These are phyloP conservation scores for Penicillium coffeae DNA, from an alignment of 495 filamentous ascomycete genomes.

Conservation along the genomic window DNA sequence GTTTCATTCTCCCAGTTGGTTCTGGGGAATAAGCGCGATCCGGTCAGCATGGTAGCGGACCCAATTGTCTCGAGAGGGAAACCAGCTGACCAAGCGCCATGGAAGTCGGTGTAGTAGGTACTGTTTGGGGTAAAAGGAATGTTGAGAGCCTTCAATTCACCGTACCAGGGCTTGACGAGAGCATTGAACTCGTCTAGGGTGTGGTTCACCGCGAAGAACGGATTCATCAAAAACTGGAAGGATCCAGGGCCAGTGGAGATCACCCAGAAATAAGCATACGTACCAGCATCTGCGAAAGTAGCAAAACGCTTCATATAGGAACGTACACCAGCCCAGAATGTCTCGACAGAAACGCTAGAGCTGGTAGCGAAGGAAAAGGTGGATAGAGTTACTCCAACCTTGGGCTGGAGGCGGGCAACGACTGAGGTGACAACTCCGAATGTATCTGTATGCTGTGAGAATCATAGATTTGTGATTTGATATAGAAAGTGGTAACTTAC, in stretches of 20 bases:
- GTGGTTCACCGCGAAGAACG: slow-evolving; percentile 51
- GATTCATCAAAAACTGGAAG: slow-evolving; percentile 23
- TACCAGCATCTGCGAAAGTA: slow-evolving; percentile 45
- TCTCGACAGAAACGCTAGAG: slow-evolving; percentile 27
- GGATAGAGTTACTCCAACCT: slow-evolving; percentile 36
- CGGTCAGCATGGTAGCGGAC: slow-evolving; percentile 31
- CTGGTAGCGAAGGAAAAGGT: slow-evolving; percentile 38
- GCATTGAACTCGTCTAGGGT: slow-evolving; percentile 39
- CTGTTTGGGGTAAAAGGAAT: slow-evolving; percentile 42
- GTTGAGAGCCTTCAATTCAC: slow-evolving; percentile 27
- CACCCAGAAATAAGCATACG: slow-evolving; percentile 51
- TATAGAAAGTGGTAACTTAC: slow-evolving; percentile 27
- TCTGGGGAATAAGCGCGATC: slow-evolving; percentile 51
- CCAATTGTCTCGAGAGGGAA: slow-evolving; percentile 49
- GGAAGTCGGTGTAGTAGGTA: slow-evolving; percentile 48
- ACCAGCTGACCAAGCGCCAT: slow-evolving; percentile 41
- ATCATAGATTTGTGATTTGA: neutral
- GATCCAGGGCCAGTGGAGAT: slow-evolving; percentile 11
- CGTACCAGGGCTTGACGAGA: slow-evolving; percentile 45
- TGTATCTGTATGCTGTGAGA: neutral
- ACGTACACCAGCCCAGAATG: slow-evolving; percentile 49
- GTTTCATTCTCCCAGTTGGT: slow-evolving; percentile 37
- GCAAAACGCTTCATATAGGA: slow-evolving; percentile 47
- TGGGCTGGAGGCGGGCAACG: slow-evolving; percentile 42
- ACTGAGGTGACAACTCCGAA: slow-evolving; percentile 49